phyloP scores from a whole-genome alignment of 176 grass and related monocot genomes.

The Carex kokanica region DNA sequence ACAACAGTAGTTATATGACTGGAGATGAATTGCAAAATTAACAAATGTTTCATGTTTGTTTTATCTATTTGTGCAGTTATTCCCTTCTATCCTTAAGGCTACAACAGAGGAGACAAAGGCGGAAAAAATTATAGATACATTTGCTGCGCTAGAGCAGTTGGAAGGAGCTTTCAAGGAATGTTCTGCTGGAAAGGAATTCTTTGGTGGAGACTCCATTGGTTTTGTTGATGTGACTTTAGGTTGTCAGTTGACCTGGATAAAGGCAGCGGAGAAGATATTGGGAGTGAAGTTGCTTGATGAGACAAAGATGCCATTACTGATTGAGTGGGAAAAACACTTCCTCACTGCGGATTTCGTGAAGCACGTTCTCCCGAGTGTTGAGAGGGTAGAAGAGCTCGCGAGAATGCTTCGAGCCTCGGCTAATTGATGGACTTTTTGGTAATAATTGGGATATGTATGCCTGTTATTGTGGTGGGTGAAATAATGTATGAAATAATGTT shows the following conservation, averaged over 20 bases:
- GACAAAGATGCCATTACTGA: constrained; percentile 29
- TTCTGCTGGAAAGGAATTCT: constrained; percentile 35
- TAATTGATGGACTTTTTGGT: constrained; percentile 2
- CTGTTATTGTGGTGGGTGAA: too few species aligned
- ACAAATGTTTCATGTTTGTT: not conserved
- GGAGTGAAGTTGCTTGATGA: constrained; percentile 34
- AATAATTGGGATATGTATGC: not conserved
- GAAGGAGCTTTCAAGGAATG: constrained; percentile 41
- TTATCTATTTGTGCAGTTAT: constrained; percentile 24
- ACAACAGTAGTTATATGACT: too few species aligned
- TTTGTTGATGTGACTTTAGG: constrained; percentile 43
- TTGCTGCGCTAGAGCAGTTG: constrained; percentile 30
- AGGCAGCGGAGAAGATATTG: constrained; percentile 21
- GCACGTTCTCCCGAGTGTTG: constrained; percentile 23
- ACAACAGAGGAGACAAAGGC: constrained; percentile 32
- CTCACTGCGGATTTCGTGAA: constrained; percentile 31
- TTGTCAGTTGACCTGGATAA: constrained; percentile 30
- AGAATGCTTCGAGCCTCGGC: not conserved
- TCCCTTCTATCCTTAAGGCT: constrained; percentile 1
- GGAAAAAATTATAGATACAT: constrained; percentile 19
- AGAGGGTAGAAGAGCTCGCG: constrained; percentile 24
- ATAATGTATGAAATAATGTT: too few species aligned
- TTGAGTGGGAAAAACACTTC: constrained; percentile 43
- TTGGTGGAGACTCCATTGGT: constrained; percentile 34
- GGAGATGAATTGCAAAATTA: not conserved